Conservation (phyloP, 805 yeast species). For the Kodamaea restingae region DNA sequence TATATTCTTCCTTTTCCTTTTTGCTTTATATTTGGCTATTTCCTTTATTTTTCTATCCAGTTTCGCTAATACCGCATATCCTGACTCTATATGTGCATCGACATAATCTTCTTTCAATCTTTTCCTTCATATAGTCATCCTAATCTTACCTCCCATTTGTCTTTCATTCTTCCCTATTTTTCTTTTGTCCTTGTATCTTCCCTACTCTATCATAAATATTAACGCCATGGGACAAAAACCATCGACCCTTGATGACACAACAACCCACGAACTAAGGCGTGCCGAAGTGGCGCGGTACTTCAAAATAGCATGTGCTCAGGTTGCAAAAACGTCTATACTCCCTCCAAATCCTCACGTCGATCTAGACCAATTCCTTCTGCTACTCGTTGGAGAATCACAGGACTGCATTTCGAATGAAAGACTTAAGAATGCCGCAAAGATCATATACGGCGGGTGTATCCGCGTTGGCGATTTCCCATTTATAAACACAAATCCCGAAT, state of each 20-base stretch:
- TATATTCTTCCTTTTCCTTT: too few relatives aligned
- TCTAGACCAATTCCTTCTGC: slow-evolving; percentile 17
- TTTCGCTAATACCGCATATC: too few relatives aligned
- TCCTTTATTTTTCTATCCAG: too few relatives aligned
- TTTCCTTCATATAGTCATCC: too few relatives aligned
- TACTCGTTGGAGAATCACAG: slow-evolving; percentile 12
- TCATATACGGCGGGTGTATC: slow-evolving; percentile 3
- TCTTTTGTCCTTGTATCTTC: background rate
- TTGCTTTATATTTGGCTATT: too few relatives aligned
- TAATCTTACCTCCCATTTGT: background rate
- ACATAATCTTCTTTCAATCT: background rate
- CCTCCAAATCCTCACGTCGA: slow-evolving; percentile 15
- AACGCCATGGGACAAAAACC: slow-evolving; percentile 20
- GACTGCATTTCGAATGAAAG: slow-evolving; percentile 3
- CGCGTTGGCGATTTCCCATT: slow-evolving; percentile 13
- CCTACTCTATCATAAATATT: too few relatives aligned
- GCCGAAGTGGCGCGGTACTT: slow-evolving; percentile 19
- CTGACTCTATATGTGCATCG: too few relatives aligned
- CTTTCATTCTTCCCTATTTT: background rate
- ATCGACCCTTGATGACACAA: slow-evolving; percentile 7
- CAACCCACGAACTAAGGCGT: slow-evolving; percentile 16
- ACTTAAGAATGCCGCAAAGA: background rate
- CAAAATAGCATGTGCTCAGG: slow-evolving; percentile 14
- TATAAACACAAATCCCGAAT: slow-evolving; percentile 9
- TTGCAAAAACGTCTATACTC: slow-evolving; percentile 19